Evolutionary conservation across 1,284 basidiomycete genomes (phyloP), one percentile per base, ranked within the genome.

Genomic region (Takashimella koratensis): DNA sequence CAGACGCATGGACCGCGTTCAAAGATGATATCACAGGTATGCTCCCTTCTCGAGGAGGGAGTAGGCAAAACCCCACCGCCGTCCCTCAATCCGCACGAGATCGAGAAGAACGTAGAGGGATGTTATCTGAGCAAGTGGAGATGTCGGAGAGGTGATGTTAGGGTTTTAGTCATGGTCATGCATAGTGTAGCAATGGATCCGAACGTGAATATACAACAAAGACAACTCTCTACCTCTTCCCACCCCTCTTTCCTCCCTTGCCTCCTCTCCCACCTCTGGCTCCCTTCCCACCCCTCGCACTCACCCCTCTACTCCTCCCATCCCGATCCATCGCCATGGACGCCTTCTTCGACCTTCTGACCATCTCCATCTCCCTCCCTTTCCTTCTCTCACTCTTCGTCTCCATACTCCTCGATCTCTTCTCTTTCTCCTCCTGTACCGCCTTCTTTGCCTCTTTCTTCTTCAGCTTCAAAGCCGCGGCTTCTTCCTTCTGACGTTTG

Each of bases 361-460:
- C 61, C 30, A 63, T 63, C 43, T 76, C 73, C 52, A 70, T 63
- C 51, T 71, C 70, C 48, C 67, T 68, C 10, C 71, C 74, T 48
- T 71, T 69, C 52, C 67, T 68, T 44, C 70, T 59, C 63, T 75
- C 72, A 6, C 64, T 52, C 47, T 71, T 71, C 4, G 70, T 75
- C 64, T 76, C 76, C 66, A 76, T 70, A 49, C 60, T 62, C 22
- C 60, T 60, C 26, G 54, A 63, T 53, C 62, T 56, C 53, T 64
- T 60, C 42, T 60, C 66, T 51, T 59, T 60, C 53, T 62, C 63
- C n/a, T 59, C 58, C 40, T 56, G 58, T 43, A 13, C 30, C 48
- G 39, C 43, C 43, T 65, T 57, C 54, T 67, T 65, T 20, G 61
- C 63, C 36, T 61, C 53, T 4, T 53, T 45, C 3, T 45, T 43